Base-by-base conservation (phyloP, 2,329 filamentous ascomycete genomes). In the Blumeriella jaapii region DNA sequence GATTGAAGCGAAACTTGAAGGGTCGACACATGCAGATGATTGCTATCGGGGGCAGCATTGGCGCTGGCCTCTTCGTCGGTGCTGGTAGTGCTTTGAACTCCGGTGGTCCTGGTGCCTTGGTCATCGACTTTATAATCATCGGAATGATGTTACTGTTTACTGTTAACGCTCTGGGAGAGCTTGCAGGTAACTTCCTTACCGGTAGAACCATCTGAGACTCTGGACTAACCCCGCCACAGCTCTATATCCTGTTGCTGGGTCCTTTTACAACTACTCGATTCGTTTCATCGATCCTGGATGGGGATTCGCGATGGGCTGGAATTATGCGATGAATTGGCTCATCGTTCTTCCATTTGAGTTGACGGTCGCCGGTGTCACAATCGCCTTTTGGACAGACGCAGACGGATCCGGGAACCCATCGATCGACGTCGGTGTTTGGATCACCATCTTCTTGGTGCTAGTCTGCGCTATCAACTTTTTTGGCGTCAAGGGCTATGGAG, bases 231-330 rank as follows among this genome's bases (percentile, higher is more conserved):
- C 10, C 2, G 7, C 22, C 13, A n/a, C 27, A 52, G 51, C 48
- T 39, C 29, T 87, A n/a, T 95, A 89, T 51, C 89, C 89, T 6
- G 81, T 95, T 19, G 82, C 87, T 19, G 89, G 89, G 38, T 91
- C 85, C 8, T 95, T 95, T 56, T 84, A 85, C 2, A 79, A 84
- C 12, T 95, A 89, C 62, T 91, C 86, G 9, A 93, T 85, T 16
- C 76, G 89, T 7, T 95, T 96, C 52, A 63, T 96, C n/a, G 86
- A 95, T 52, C 87, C 87, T 1, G 86, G 85, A 1, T 94, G 84
- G 85, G 86, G 86, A 0, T 93, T 93, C 52, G 83, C 85, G 28
- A 91, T 93, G 82, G 86, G 85, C 13, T 93, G 85, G 85, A 93
- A 78, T 52, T 93, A 94, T 56, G 83, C 82, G 3, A 58, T 94